These are phyloP conservation scores for Chlorella sorokiniana DNA, from an alignment of 139 green algal species.

Conservation along the genomic window DNA sequence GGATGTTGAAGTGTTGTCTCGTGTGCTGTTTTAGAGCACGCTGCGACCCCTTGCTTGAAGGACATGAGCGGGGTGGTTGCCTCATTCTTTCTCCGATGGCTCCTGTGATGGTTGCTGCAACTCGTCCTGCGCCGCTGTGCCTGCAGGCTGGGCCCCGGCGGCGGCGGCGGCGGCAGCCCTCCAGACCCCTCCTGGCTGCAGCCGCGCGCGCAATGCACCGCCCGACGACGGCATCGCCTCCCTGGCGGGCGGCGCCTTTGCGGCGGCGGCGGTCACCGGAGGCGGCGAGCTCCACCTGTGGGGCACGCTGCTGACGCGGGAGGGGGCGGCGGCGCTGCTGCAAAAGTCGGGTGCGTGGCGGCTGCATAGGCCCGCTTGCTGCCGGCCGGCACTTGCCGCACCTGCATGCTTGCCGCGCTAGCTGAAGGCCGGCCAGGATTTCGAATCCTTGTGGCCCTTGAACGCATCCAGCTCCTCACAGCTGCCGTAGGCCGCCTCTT, in stretches of 20 bases:
- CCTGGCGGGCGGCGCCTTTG: constrained; percentile 56
- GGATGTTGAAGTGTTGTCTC: no score
- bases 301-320: constrained; percentile 56
- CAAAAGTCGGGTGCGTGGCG: constrained; percentile 5
- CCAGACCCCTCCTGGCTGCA: constrained; percentile 8
- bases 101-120: neutral
- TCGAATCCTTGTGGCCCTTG: no score
- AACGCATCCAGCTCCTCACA: no score
- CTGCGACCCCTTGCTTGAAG: no score
- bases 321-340: neutral
- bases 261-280: constrained; percentile 54
- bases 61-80: no score
- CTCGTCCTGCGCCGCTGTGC: neutral
- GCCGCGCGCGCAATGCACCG: constrained; percentile 45
- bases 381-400: no score
- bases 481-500: no score
- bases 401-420: no score
- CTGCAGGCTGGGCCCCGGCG: neutral
- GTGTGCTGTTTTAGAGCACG: no score
- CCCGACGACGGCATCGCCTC: constrained; percentile 27
- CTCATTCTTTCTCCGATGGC: neutral
- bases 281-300: constrained; percentile 63
- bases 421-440: no score
- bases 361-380: no score
- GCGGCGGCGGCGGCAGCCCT: neutral